Base-by-base conservation (phyloP, 345 rosid genomes). In the Melaleuca quinquenervia region DNA sequence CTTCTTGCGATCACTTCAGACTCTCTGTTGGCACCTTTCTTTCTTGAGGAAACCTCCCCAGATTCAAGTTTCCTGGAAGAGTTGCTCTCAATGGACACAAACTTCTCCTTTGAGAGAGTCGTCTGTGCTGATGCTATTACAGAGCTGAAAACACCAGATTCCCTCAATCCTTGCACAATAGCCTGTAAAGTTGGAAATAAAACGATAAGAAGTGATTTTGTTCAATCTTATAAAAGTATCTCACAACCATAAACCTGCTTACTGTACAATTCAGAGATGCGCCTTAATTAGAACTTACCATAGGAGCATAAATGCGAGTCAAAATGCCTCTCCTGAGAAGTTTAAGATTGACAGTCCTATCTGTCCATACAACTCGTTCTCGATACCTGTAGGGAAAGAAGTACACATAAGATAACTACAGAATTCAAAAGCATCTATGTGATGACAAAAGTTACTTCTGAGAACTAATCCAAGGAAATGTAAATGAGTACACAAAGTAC, bases 301-400 rank as follows among this genome's bases (percentile, higher is more conserved):
- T 94, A 51, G 98, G 99, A 84, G 94, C 91, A 90, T 94, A 90
- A 87, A 96, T 93, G 88, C 96, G 95, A 84, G 94, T 93, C 85
- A 97, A 87, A 85, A 97, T 91, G 85, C 98, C 98, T 90, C 92
- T 95, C 90, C 86, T 93, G 90, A 93, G 32, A 53, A 96, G 98
- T 87, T 94, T 96, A 87, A 94, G 76, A 83, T 89, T 96, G 90
- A 94, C 32, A 7, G 86, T 58, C 84, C 85, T 86, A 87, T 97
- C 97, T 14, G 93, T 89, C 99, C 99, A 97, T 70, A 97, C 98
- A 26, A 96, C 91, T 52, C 85, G 94, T 85, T 96, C 98, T 82
- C 87, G 92, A 82, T 94, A 97, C 99, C 99, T 95, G 74, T 13
- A 85, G 50, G n/a, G 52, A 45, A 50, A 29, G 52, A 64, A 50